Evolutionary conservation across 129 eudicot genomes (phyloP).

Genomic region (Pittosporum tobira): DNA sequence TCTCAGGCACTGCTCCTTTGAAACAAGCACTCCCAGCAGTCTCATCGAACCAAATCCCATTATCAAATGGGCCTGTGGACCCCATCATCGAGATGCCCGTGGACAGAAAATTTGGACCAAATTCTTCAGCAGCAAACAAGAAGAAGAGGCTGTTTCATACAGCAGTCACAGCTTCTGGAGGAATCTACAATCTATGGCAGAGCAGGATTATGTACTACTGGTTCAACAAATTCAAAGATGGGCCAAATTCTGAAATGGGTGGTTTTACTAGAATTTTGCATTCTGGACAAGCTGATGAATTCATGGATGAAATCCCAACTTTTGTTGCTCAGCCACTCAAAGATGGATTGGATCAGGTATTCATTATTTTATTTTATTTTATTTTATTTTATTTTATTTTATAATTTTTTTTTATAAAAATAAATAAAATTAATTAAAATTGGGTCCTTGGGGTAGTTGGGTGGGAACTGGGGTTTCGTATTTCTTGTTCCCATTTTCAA

Average conservation of each 20-base stretch:
- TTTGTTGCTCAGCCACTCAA: constrained; percentile 95
- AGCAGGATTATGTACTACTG: constrained; percentile 84
- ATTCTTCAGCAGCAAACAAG: neutral
- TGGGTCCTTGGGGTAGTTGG: too few species aligned
- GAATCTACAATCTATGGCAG: constrained; percentile 86
- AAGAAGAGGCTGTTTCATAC: constrained; percentile 73
- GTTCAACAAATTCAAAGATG: constrained; percentile 55
- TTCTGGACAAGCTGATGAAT: constrained; percentile 63
- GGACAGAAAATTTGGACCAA: constrained; percentile 14
- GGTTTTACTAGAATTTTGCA: constrained; percentile 96
- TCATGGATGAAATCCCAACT: constrained; percentile 99
- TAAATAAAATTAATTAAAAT: too few species aligned
- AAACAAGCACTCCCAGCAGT: constrained; percentile 64
- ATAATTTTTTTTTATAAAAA: neutral
- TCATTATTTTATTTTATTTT: neutral
- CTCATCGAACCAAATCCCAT: constrained; percentile 12
- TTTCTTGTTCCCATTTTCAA: too few species aligned
- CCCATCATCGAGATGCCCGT: constrained; percentile 66
- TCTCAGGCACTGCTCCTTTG: constrained; percentile 67
- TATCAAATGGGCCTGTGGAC: constrained; percentile 26
- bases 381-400: neutral
- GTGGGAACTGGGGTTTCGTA: too few species aligned
- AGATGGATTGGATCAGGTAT: constrained; percentile 85
- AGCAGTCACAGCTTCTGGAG: constrained; percentile 77
- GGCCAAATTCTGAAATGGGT: constrained; percentile 67